Evolutionary conservation across 164 flowering plant species (phyloP).

Genomic region (Platanus orientalis): DNA sequence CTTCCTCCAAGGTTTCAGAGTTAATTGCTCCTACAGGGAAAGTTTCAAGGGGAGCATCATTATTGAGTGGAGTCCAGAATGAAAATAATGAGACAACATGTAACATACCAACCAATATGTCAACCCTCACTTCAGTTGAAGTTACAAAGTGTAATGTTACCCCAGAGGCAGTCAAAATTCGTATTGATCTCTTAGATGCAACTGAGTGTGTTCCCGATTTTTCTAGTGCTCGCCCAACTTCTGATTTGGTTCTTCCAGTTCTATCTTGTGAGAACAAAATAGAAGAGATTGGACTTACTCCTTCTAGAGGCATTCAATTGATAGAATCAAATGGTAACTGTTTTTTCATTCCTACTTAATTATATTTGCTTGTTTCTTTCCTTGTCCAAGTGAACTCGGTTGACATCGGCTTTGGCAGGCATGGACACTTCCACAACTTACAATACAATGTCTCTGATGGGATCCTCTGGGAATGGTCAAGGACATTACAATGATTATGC

Average conservation of each 20-base stretch:
- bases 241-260: slow-evolving; percentile 5
- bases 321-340: slow-evolving; percentile 17
- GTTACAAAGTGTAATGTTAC: no score
- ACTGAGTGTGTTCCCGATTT: slow-evolving; percentile 2
- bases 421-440: slow-evolving; percentile 3
- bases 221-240: slow-evolving; percentile 11
- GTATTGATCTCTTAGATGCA: not conserved
- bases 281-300: slow-evolving; percentile 5
- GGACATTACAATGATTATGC: not conserved
- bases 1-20: slow-evolving; percentile 5
- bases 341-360: not conserved
- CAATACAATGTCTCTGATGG: not conserved
- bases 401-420: slow-evolving; percentile 7
- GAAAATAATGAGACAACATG: slow-evolving; percentile 2
- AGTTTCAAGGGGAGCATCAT: slow-evolving; percentile 2
- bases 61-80: not conserved
- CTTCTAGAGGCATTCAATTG: slow-evolving; percentile 6
- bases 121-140: not conserved
- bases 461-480: not conserved
- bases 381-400: not conserved
- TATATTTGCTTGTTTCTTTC: slow-evolving; percentile 1
- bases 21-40: not conserved
- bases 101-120: not conserved
- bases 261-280: slow-evolving; percentile 7
- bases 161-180: slow-evolving; percentile 2